Evolutionary conservation across 2,329 filamentous ascomycete species (phyloP), one percentile per base, ranked within the genome.

Genomic region (Penicillium aurantiogriseum): DNA sequence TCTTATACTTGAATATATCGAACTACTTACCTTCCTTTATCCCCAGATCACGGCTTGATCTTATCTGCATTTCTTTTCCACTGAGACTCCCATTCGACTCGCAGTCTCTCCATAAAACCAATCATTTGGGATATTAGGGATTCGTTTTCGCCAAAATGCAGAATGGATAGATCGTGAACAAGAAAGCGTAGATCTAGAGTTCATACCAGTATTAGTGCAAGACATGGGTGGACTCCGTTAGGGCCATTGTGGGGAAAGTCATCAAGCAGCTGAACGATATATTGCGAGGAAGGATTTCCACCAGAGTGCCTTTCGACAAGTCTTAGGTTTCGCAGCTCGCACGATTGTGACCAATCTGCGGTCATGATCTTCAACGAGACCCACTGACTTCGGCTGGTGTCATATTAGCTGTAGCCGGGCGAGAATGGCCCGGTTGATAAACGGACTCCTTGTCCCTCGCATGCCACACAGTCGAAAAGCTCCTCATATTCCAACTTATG

Each of bases 401-500:
- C 23, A 17, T 21, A 48, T 62, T 62, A 64, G 62, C 33, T 31
- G 11, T 31, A 6, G 17, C n/a, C 15, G 8, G 4, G 11, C 27
- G 8, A 15, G 19, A 21, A 31, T 31, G 3, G 25, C 2, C 5
- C 5, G 10, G 6, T 31, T 31, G 2, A 10, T 13, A 4, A 44
- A 1, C 63, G 60, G 29, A 72, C 70, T 63, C 42, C 36, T 52
- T 58, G 61, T 76, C 70, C 2, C 65, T 63, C 45, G 75, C 77
- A 38, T 80, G 72, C 79, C 77, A 81, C 38, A 80, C 74, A 8
- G 77, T 81, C 5, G 77, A 76, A 60, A 31, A 31, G 2, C 10
- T 73, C 72, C 23, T 79, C 78, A 33, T 70, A 76, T 29, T 78
- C 78, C 31, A 81, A 63, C 63, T 81, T 81, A 52, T 79, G 73